Conservation (phyloP, 495 filamentous ascomycete species). For the Penicillium coffeae region DNA sequence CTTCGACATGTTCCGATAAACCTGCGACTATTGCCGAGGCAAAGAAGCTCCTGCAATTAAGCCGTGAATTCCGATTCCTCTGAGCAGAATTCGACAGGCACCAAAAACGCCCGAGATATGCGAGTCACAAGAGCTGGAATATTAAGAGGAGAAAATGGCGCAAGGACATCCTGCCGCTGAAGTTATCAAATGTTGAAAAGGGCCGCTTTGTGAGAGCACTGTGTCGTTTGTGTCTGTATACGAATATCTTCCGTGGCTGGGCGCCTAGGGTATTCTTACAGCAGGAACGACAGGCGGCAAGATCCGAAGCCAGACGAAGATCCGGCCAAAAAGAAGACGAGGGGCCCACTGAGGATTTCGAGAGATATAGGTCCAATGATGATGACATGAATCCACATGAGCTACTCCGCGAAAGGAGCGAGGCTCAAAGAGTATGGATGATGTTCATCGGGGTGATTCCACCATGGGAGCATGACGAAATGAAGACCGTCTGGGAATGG, state of each 20-base stretch:
- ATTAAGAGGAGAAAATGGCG: no score
- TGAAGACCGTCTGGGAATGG: slow-evolving; percentile 4
- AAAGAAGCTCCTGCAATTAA: neutral
- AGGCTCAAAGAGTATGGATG: no score
- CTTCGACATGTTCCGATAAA: neutral
- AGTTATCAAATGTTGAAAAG: slow-evolving; percentile 2
- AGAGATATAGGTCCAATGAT: no score
- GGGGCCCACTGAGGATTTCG: no score
- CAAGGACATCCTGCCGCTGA: neutral
- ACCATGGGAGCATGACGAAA: slow-evolving; percentile 10
- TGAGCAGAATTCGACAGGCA: neutral
- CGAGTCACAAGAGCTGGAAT: no score
- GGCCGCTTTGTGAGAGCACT: slow-evolving; percentile 9
- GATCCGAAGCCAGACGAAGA: neutral
- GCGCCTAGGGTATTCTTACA: no score
- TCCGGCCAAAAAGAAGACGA: no score
- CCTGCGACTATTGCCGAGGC: neutral
- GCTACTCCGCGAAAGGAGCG: no score
- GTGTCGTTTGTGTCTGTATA: slow-evolving; percentile 6
- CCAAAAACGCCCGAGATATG: no score
- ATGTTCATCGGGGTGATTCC: slow-evolving; percentile 7
- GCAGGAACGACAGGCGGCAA: no score
- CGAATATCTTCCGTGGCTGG: slow-evolving; percentile 12
- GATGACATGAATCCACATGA: no score
- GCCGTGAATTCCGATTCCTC: neutral